These are phyloP conservation scores for Ramalina intermedia DNA, from an alignment of 495 filamentous ascomycete genomes.

Conservation along the genomic window DNA sequence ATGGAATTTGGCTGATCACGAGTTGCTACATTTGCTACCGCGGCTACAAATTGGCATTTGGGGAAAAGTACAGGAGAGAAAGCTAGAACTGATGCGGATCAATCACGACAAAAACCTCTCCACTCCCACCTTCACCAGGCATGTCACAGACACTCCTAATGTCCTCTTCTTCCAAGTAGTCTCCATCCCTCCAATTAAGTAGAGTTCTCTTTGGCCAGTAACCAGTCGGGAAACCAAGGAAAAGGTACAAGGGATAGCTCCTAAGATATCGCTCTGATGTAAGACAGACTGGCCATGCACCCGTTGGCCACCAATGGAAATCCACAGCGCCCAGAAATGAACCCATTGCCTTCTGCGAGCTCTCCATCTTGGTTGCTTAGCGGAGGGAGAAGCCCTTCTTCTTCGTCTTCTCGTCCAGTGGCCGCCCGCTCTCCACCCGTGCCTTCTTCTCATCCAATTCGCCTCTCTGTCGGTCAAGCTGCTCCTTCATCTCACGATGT, in stretches of 20 bases:
- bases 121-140: too few relatives aligned
- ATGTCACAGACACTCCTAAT: neutral
- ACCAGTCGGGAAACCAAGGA: conserved; percentile 11
- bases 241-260: conserved; percentile 7
- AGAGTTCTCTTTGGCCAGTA: conserved; percentile 3
- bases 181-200: conserved; percentile 3
- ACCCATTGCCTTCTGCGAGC: too few relatives aligned
- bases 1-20: too few relatives aligned
- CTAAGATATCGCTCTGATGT: neutral
- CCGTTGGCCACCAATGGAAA: neutral
- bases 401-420: conserved; percentile 85
- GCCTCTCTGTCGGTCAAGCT: conserved; percentile 81
- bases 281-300: neutral
- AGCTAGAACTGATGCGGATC: too few relatives aligned
- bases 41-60: too few relatives aligned
- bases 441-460: conserved; percentile 97
- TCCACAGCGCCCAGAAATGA: neutral
- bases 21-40: too few relatives aligned
- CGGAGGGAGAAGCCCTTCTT: conserved; percentile 98
- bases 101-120: neutral
- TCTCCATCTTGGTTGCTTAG: conserved; percentile 30
- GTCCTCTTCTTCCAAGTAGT: neutral
- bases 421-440: conserved; percentile 82
- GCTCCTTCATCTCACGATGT: conserved; percentile 99
- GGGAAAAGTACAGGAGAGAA: too few relatives aligned